Base-by-base conservation (phyloP, 192 early-diverging fungal species). In the Paraglomus occultum region DNA sequence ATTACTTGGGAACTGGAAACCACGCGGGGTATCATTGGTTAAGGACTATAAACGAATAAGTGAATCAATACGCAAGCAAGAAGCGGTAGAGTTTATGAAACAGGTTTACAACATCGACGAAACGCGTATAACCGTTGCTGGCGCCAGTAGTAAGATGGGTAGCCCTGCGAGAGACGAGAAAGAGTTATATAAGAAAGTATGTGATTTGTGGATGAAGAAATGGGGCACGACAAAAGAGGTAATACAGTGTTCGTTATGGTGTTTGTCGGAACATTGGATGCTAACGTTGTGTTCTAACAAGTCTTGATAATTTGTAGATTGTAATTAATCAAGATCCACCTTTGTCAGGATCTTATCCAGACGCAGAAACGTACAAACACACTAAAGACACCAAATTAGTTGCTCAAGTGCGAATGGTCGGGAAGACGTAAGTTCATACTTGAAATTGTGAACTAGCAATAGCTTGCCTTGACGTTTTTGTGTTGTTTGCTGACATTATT, bases 11-110 rank as follows among this genome's bases (percentile, higher is more conserved):
- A 71, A 69, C 1, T 91, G 90, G 90, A 82, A 84, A 58, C 91
- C 91, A 1, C 82, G 89, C 7, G 86, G 90, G 22, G 80, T 92
- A 5, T 86, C 81, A 0, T 73, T 87, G 45, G 76, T 92, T 17
- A 79, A 82, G 50, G 88, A 85, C 46, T 89, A 71, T 51, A 74
- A 72, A 46, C 61, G 76, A 23, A 76, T 77, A 31, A 70, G 67
- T 14, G 63, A 79, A 1, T 70, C 58, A 14, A 65, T 85, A 17
- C 48, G 51, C n/a, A 67, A 43, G 12, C 61, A 75, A 47, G 79
- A 82, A 51, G 74, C 76, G 1, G 83, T 84, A 23, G 73, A 71
- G 23, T 53, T 23, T 15, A 80, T 76, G 0, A 72, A 76, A 42
- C 85, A 87, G 51, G 51, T 74, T 11, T 50, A 84, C 40, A 73